Evolutionary conservation across 2,329 filamentous ascomycete species (phyloP).

Genomic region (Chrysosporium queenslandicum): DNA sequence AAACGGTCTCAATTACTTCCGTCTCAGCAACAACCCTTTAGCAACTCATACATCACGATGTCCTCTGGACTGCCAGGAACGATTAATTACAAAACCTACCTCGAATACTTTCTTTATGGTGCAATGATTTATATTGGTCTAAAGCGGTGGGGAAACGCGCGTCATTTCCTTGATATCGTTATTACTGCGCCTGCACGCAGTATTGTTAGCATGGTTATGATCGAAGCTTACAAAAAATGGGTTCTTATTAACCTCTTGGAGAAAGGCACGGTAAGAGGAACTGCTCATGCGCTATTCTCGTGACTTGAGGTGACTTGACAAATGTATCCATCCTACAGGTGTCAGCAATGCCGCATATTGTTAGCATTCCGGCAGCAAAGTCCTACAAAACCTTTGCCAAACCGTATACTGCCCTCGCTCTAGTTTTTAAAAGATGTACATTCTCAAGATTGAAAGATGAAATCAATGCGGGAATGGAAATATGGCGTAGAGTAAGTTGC

Average conservation of each 20-base stretch:
- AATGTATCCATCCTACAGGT: constrained; percentile 28
- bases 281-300: neutral
- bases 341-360: constrained; percentile 39
- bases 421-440: constrained; percentile 54
- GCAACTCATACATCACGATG: constrained; percentile 28
- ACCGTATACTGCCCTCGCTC: constrained; percentile 60
- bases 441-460: constrained; percentile 54
- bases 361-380: constrained; percentile 44
- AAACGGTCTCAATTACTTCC: constrained; percentile 20
- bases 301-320: neutral
- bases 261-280: constrained; percentile 46
- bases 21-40: constrained; percentile 27
- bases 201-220: constrained; percentile 63
- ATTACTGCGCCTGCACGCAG: constrained; percentile 58
- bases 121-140: constrained; percentile 55
- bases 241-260: constrained; percentile 64
- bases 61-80: constrained; percentile 32
- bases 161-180: constrained; percentile 52
- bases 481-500: constrained; percentile 50
- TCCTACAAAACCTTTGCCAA: constrained; percentile 51
- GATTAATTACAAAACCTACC: constrained; percentile 34
- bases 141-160: constrained; percentile 53
- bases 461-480: constrained; percentile 46
- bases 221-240: constrained; percentile 89
- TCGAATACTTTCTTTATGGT: constrained; percentile 58